These are phyloP conservation scores for Tulasnella sp. DNA, from an alignment of 768 basidiomycete species.

Conservation along the genomic window DNA sequence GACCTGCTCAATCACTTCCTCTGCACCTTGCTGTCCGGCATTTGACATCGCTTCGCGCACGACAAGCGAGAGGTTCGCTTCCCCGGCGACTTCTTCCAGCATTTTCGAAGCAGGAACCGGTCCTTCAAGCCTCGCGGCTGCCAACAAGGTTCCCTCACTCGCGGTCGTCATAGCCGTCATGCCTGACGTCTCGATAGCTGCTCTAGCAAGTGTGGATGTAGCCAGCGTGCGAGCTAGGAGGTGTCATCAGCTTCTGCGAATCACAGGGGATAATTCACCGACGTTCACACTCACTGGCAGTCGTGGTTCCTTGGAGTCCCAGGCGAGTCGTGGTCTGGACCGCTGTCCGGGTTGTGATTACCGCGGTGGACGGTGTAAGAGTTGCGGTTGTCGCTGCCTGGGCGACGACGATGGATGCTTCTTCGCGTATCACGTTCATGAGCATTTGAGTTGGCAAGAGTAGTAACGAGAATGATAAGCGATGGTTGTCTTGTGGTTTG, in stretches of 20 bases:
- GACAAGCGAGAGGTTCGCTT: not conserved
- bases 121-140: not conserved
- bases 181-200: not conserved
- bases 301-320: not conserved
- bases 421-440: constrained; percentile 9
- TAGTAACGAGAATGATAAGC: not conserved
- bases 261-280: not conserved
- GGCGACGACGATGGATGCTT: not conserved
- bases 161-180: not conserved
- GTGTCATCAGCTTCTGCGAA: not conserved
- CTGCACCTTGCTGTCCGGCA: not conserved
- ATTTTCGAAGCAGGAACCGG: not conserved
- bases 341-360: not conserved
- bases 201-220: not conserved
- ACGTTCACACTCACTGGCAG: not conserved
- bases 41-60: constrained; percentile 1
- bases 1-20: not conserved
- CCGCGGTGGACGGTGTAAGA: not conserved
- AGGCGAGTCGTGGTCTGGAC: not conserved
- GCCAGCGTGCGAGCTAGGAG: not conserved
- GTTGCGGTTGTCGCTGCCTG: not conserved
- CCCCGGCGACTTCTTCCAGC: not conserved
- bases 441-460: not conserved
- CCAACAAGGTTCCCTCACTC: not conserved
- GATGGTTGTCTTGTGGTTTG: too few species aligned